These are phyloP conservation scores for Pugionium dolabratum DNA, from an alignment of 345 rosid genomes.

Conservation along the genomic window DNA sequence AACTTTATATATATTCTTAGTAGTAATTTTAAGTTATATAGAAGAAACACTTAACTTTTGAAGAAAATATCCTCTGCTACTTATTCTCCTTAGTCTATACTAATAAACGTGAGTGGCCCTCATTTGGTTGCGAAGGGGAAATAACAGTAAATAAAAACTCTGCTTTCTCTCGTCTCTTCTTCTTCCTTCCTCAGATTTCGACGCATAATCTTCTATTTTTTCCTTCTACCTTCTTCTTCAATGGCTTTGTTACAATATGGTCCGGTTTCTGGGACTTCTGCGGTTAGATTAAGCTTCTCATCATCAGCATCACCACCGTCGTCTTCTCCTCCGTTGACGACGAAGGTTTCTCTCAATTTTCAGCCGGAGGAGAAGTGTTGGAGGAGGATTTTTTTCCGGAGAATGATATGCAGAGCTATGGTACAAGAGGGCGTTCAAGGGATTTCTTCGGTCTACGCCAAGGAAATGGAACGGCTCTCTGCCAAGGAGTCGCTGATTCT, in stretches of 20 bases:
- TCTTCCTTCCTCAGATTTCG: too few relatives aligned
- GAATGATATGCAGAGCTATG: conserved; percentile 49
- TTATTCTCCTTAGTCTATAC: too few relatives aligned
- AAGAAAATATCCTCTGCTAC: neutral
- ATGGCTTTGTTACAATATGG: conserved; percentile 48
- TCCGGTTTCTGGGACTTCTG: conserved; percentile 38
- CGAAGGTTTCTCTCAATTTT: conserved; percentile 18
- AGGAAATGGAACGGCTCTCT: conserved; percentile 94
- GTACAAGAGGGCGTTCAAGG: conserved; percentile 72
- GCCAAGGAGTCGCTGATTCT: conserved; percentile 95
- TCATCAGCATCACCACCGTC: conserved; percentile 28
- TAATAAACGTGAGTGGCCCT: too few relatives aligned
- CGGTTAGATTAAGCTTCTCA: conserved; percentile 37
- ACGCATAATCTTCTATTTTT: too few relatives aligned
- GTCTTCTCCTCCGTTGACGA: neutral
- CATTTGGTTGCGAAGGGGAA: too few relatives aligned
- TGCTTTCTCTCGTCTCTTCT: too few relatives aligned
- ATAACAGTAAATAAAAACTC: too few relatives aligned
- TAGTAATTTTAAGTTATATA: neutral
- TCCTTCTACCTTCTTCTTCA: conserved; percentile 8
- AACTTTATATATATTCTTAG: neutral
- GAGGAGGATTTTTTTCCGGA: conserved; percentile 25
- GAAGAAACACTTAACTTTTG: neutral
- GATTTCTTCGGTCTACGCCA: conserved; percentile 77
- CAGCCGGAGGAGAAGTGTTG: conserved; percentile 28